Conservation (phyloP, 805 yeast species). For the Yarrowia sp. region DNA sequence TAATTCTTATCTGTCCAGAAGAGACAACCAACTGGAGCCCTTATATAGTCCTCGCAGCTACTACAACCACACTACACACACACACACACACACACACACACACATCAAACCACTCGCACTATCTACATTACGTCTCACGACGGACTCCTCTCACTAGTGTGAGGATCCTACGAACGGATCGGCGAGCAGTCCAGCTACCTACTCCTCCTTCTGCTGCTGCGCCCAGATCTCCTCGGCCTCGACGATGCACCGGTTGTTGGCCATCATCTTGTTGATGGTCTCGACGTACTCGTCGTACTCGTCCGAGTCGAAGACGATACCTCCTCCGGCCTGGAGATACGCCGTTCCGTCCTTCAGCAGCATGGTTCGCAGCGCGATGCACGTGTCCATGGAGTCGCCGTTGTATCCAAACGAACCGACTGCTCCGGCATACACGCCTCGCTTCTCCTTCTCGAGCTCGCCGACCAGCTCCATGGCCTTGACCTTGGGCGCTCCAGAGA, state of each 20-base stretch:
- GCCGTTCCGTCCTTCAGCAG: slow-evolving; percentile 87
- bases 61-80: too few relatives aligned
- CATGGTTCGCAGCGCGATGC: slow-evolving; percentile 97
- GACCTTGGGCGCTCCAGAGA: slow-evolving; percentile 97
- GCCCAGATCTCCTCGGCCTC: slow-evolving; percentile 70
- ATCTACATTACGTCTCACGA: too few relatives aligned
- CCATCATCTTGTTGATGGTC: slow-evolving; percentile 95
- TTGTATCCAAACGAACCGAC: slow-evolving; percentile 98
- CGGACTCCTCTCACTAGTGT: too few relatives aligned
- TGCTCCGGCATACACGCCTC: slow-evolving; percentile 98
- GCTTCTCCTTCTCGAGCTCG: slow-evolving; percentile 82
- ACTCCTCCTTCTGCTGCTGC: slow-evolving; percentile 21
- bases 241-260: slow-evolving; percentile 85
- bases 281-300: slow-evolving; percentile 94
- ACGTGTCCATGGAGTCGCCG: slow-evolving; percentile 92
- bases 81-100: too few relatives aligned
- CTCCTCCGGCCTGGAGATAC: slow-evolving; percentile 98
- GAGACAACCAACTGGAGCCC: too few relatives aligned
- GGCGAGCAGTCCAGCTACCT: background rate
- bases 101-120: too few relatives aligned
- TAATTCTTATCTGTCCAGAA: too few relatives aligned
- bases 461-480: slow-evolving; percentile 93
- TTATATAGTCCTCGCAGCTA: too few relatives aligned
- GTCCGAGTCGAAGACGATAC: slow-evolving; percentile 93
- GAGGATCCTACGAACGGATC: too few relatives aligned